Evolutionary conservation across 306 rosid species (phyloP).

Genomic region (Pyrus communis): DNA sequence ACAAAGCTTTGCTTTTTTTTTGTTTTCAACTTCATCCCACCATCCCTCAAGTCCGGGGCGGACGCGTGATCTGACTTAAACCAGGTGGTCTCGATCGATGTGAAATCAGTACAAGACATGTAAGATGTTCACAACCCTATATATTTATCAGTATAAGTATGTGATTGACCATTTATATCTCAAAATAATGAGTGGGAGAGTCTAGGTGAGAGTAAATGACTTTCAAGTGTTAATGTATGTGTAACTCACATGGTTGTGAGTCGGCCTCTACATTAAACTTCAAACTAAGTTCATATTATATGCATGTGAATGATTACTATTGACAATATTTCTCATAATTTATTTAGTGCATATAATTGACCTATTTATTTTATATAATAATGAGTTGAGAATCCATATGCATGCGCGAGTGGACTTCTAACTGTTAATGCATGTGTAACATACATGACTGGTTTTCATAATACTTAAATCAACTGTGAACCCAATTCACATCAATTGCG

Average conservation of each 20-base stretch:
- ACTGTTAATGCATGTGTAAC: no score
- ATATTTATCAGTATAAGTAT: no score
- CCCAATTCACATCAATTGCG: no score
- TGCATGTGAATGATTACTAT: neutral
- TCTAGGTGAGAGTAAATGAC: no score
- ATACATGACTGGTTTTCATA: no score
- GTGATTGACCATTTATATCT: neutral
- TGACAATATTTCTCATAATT: neutral
- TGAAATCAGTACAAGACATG: neutral
- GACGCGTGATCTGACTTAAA: neutral
- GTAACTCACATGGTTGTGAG: neutral
- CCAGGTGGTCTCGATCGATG: neutral
- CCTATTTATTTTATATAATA: no score
- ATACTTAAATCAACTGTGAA: no score
- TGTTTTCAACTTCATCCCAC: neutral
- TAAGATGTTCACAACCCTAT: neutral
- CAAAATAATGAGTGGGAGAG: neutral
- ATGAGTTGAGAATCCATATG: no score
- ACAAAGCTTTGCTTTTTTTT: neutral
- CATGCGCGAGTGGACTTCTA: no score
- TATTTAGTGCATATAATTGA: neutral
- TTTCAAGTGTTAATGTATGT: neutral
- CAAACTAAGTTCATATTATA: neutral
- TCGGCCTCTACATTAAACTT: neutral
- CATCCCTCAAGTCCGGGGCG: neutral